These are phyloP conservation scores for Pilasporangium apinafurcum DNA, from an alignment of 352 stramenopile species.

Conservation along the genomic window DNA sequence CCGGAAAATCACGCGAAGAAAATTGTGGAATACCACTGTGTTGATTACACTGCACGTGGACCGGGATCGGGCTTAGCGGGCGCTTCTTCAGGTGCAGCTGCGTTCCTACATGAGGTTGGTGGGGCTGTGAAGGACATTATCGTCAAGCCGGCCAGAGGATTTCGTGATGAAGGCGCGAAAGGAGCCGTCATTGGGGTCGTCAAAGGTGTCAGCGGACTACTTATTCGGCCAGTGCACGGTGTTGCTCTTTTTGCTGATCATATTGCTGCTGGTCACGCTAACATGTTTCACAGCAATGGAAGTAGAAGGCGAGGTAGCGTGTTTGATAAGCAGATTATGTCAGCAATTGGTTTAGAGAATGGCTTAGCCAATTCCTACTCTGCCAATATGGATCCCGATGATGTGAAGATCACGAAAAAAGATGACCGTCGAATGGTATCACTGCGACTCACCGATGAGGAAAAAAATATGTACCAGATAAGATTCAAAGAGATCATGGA, in stretches of 20 bases:
- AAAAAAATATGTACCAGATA: constrained; percentile 23
- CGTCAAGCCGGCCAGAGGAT: constrained; percentile 30
- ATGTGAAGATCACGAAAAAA: constrained; percentile 11
- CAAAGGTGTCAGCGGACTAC: constrained; percentile 29
- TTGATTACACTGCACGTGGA: constrained; percentile 56
- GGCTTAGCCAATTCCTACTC: background rate
- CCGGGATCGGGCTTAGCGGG: constrained; percentile 44
- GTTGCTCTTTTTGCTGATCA: constrained; percentile 41
- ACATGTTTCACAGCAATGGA: constrained; percentile 17
- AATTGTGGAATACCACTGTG: constrained; percentile 54
- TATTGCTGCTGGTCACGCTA: constrained; percentile 31
- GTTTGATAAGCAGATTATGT: constrained; percentile 32
- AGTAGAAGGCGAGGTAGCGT: constrained; percentile 20
- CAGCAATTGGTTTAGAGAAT: constrained; percentile 20
- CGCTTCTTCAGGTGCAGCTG: constrained; percentile 28
- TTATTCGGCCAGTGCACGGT: constrained; percentile 37
- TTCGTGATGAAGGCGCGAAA: constrained; percentile 36
- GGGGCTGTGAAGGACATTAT: constrained; percentile 42
- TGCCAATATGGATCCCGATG: background rate
- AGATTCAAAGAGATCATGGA: constrained; percentile 33
- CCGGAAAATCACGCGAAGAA: constrained; percentile 34
- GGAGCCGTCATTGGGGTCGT: constrained; percentile 39
- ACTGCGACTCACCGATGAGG: constrained; percentile 27
- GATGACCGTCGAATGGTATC: constrained; percentile 19
- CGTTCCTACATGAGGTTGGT: constrained; percentile 45